Conservation (phyloP, 352 stramenopile genomes). For the Globisporangium cederbergense region DNA sequence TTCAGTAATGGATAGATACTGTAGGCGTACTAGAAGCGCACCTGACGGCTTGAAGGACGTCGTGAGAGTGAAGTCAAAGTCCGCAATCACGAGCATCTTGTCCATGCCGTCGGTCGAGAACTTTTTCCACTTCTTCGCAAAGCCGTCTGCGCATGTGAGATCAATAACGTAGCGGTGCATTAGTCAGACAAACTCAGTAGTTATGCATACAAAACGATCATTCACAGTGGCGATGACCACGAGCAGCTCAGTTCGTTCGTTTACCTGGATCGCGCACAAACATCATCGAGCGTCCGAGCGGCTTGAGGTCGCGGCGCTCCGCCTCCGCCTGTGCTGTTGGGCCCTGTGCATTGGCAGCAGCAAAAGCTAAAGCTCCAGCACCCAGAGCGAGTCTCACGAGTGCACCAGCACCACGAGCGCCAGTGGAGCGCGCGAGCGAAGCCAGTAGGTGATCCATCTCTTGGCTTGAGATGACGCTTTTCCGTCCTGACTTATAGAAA, state of each 20-base stretch:
- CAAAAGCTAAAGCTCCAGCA: neutral
- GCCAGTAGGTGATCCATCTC: neutral
- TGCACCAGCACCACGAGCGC: neutral
- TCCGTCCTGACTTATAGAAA: no score
- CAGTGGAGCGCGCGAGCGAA: neutral
- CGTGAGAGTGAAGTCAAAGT: slow-evolving; percentile 78
- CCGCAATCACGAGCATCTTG: slow-evolving; percentile 64
- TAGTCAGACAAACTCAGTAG: no score
- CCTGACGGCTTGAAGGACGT: slow-evolving; percentile 33
- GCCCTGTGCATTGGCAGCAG: neutral
- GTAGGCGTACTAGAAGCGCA: neutral
- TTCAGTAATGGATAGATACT: neutral
- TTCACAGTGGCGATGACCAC: neutral
- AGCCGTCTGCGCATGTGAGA: slow-evolving; percentile 33
- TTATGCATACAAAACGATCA: neutral
- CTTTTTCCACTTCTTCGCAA: slow-evolving; percentile 70
- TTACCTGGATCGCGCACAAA: slow-evolving; percentile 38
- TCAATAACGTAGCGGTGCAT: no score
- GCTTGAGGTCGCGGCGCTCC: slow-evolving; percentile 12
- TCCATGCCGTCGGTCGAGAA: slow-evolving; percentile 58
- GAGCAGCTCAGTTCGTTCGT: neutral
- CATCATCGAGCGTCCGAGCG: slow-evolving; percentile 23
- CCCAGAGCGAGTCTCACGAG: neutral
- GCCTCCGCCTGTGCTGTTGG: neutral
- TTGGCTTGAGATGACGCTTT: no score